Percentiles rank a stretch among this genome's conserved stretches.
These are phyloP conservation scores for Colletotrichum theobromicola DNA, from an alignment of 2,329 filamentous ascomycete species.

Conservation along the genomic window DNA sequence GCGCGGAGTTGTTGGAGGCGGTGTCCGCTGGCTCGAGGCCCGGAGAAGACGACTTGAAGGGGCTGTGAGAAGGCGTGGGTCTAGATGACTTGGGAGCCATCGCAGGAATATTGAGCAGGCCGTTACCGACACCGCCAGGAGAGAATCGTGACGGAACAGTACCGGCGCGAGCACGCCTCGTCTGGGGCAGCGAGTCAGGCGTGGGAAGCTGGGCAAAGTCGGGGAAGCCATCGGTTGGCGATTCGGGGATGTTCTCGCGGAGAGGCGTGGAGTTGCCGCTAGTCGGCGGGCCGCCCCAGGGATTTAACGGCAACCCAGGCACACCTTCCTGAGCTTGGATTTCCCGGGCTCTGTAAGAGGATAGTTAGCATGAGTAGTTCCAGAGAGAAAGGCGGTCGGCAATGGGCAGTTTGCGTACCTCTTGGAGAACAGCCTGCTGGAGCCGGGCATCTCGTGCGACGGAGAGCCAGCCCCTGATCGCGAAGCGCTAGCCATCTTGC, in stretches of 20 bases:
- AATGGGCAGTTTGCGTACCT: conserved; percentile 64
- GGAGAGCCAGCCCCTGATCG: conserved; percentile 94
- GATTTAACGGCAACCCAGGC: conserved; percentile 67
- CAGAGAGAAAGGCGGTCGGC: not conserved
- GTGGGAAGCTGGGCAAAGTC: conserved; percentile 80
- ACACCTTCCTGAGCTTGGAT: conserved; percentile 97
- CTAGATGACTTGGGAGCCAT: conserved; percentile 79
- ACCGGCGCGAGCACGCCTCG: conserved; percentile 85
- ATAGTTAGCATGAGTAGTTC: conserved; percentile 14
- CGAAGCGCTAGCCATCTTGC: conserved; percentile 64
- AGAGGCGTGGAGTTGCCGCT: conserved; percentile 96
- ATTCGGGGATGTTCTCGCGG: conserved; percentile 96
- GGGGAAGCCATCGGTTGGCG: conserved; percentile 93
- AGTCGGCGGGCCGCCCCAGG: conserved; percentile 95
- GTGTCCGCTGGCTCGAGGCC: conserved; percentile 53
- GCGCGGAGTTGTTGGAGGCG: conserved; percentile 67
- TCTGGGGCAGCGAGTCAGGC: conserved; percentile 68
- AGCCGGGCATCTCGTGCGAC: conserved; percentile 83
- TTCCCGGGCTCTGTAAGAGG: conserved; percentile 77
- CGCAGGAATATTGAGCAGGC: conserved; percentile 59
- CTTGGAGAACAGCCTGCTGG: conserved; percentile 84
- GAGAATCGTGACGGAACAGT: conserved; percentile 97
- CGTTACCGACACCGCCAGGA: conserved; percentile 70
- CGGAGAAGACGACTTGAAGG: conserved; percentile 75
- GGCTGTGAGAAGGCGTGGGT: conserved; percentile 84